These are phyloP conservation scores for Crucibulum laeve DNA, from an alignment of 768 basidiomycete genomes.

Conservation along the genomic window DNA sequence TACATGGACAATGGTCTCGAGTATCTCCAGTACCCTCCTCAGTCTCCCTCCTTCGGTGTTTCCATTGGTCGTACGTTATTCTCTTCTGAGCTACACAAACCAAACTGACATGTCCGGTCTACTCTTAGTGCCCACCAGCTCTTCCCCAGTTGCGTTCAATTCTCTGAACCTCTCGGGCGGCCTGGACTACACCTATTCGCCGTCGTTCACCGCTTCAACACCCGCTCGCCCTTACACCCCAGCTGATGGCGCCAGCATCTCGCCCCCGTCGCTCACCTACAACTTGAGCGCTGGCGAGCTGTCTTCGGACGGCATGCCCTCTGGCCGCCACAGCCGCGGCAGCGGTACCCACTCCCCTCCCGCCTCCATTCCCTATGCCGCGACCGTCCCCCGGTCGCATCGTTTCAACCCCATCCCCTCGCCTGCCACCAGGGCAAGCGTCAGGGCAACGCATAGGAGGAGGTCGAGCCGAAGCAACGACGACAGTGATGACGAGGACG, in stretches of 20 bases:
- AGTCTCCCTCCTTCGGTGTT: conserved; percentile 53
- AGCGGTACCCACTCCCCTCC: conserved; percentile 54
- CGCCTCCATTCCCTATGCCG: conserved; percentile 41
- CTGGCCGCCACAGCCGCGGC: conserved; percentile 66
- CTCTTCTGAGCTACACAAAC: conserved; percentile 2
- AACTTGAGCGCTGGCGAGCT: conserved; percentile 66
- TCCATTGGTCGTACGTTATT: conserved; percentile 57
- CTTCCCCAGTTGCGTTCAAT: conserved; percentile 62
- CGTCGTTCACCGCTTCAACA: conserved; percentile 46
- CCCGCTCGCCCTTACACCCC: conserved; percentile 69
- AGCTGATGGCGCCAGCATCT: conserved; percentile 55
- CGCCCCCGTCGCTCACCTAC: conserved; percentile 66
- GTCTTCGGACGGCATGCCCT: conserved; percentile 66
- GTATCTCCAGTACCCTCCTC: conserved; percentile 71
- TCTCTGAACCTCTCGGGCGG: conserved; percentile 52
- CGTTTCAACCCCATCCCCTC: conserved; percentile 75
- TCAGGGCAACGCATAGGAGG: conserved; percentile 37
- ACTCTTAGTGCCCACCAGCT: conserved; percentile 47
- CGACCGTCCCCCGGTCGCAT: conserved; percentile 68
- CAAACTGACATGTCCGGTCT: conserved; percentile 10
- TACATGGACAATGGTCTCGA: conserved; percentile 51
- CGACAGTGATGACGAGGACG: conserved; percentile 69
- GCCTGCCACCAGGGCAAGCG: conserved; percentile 52
- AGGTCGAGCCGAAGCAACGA: conserved; percentile 52
- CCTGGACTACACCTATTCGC: conserved; percentile 54